Percentiles rank a stretch among this genome's conserved stretches.
These are phyloP conservation scores for Hygrophorus pudorinus DNA, from an alignment of 768 basidiomycete species.

Conservation along the genomic window DNA sequence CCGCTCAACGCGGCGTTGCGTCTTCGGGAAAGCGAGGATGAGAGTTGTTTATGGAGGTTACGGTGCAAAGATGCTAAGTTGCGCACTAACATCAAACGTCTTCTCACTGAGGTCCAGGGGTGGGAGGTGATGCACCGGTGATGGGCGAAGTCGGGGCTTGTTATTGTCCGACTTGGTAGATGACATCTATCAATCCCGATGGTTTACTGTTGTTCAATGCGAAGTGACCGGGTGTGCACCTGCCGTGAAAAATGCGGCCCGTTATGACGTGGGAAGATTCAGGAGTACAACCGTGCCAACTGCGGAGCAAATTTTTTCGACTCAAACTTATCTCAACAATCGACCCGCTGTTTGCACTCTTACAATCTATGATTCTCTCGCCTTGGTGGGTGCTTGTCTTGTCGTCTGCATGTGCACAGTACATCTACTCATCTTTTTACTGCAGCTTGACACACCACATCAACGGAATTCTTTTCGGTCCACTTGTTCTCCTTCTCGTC, in stretches of 20 bases:
- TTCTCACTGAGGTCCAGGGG: background rate
- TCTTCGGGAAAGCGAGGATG: constrained; percentile 55
- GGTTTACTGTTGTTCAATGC: no score
- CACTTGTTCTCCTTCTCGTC: constrained; percentile 47
- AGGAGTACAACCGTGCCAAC: background rate
- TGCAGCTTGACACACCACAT: constrained; percentile 39
- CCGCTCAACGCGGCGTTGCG: constrained; percentile 27
- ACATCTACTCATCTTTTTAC: constrained; percentile 9
- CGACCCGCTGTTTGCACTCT: constrained; percentile 12
- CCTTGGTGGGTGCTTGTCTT: constrained; percentile 17
- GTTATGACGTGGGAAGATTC: constrained; percentile 1
- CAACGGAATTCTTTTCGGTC: constrained; percentile 51
- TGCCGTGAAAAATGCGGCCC: background rate
- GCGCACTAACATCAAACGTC: constrained; percentile 32
- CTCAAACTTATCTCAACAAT: constrained; percentile 4
- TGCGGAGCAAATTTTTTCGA: constrained; percentile 2
- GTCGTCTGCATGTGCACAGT: constrained; percentile 1
- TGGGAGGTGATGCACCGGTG: background rate
- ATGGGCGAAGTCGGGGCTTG: background rate
- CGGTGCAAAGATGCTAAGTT: constrained; percentile 40
- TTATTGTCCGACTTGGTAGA: no score
- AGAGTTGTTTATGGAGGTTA: constrained; percentile 63
- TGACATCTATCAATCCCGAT: no score
- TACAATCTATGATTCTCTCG: constrained; percentile 46
- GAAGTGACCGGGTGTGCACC: no score